These are phyloP conservation scores for Fusarium proliferatum DNA, from an alignment of 2,329 filamentous ascomycete species.

Conservation along the genomic window DNA sequence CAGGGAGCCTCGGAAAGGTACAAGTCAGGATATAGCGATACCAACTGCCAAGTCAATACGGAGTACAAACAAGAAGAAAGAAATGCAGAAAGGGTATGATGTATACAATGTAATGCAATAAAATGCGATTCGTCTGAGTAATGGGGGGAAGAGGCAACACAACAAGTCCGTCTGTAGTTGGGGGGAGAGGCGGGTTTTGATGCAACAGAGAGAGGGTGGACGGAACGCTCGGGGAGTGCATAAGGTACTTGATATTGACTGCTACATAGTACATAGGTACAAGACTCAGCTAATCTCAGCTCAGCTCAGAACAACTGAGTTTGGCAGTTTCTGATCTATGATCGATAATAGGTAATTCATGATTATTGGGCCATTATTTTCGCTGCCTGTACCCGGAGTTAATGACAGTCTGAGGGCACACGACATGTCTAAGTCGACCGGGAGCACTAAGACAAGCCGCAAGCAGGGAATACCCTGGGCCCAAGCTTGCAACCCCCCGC, in stretches of 20 bases:
- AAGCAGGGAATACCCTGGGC: constrained; percentile 22
- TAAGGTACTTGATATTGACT: constrained; percentile 1
- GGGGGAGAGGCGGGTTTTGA: constrained; percentile 25
- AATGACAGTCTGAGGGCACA: constrained; percentile 23
- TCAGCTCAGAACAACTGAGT: neutral
- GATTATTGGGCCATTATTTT: neutral
- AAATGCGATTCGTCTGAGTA: neutral
- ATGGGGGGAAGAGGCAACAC: neutral
- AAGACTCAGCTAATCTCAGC: neutral
- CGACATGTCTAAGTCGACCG: constrained; percentile 28
- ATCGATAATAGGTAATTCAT: neutral
- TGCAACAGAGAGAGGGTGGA: constrained; percentile 5
- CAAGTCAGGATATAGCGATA: neutral
- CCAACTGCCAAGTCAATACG: neutral
- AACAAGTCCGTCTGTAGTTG: neutral
- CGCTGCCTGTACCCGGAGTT: constrained; percentile 13
- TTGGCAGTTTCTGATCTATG: neutral
- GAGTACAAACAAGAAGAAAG: neutral
- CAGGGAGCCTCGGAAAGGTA: neutral
- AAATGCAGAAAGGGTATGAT: neutral
- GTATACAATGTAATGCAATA: neutral
- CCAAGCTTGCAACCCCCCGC: constrained; percentile 15
- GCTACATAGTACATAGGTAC: constrained; percentile 2
- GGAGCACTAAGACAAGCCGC: constrained; percentile 16
- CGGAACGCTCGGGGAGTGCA: constrained; percentile 22